Conservation (phyloP, 495 filamentous ascomycete species). For the Chaetomium fimeti region DNA sequence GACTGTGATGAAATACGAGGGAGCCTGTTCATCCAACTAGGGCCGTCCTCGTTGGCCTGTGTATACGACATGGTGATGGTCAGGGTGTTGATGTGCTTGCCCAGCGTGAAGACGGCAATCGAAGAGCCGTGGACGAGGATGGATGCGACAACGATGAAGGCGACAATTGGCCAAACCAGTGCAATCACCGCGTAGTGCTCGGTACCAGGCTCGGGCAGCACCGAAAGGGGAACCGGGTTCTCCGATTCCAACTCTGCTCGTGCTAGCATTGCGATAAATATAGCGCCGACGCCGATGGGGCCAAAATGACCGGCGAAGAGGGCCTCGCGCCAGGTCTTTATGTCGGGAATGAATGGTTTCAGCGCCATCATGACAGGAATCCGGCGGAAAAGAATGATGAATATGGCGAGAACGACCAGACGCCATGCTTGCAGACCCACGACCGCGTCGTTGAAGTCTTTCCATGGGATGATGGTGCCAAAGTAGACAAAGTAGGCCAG, state of each 20-base stretch:
- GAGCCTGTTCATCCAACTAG: constrained; percentile 90
- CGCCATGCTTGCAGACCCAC: constrained; percentile 82
- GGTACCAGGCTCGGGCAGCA: constrained; percentile 52
- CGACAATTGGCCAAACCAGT: constrained; percentile 93
- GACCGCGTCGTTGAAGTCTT: constrained; percentile 68
- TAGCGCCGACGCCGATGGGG: constrained; percentile 94
- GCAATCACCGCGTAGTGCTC: constrained; percentile 67
- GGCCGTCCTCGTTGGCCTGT: constrained; percentile 80
- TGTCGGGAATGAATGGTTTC: constrained; percentile 91
- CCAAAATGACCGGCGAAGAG: constrained; percentile 98
- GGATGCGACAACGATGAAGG: constrained; percentile 89
- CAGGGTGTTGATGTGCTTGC: constrained; percentile 97
- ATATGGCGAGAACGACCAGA: constrained; percentile 80
- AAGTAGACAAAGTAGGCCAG: constrained; percentile 98
- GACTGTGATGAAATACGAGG: constrained; percentile 85
- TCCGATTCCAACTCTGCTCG: constrained; percentile 80
- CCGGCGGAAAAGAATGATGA: constrained; percentile 93
- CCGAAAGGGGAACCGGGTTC: constrained; percentile 64
- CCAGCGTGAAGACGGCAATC: constrained; percentile 95
- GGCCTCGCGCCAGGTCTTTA: constrained; percentile 98
- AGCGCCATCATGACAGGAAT: constrained; percentile 93
- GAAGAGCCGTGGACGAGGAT: constrained; percentile 97
- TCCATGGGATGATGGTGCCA: constrained; percentile 95
- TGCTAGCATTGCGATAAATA: constrained; percentile 91
- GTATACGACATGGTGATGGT: constrained; percentile 96